Conservation (phyloP, 1,139 yeast genomes). For the Suhomyces bolitotheri region DNA sequence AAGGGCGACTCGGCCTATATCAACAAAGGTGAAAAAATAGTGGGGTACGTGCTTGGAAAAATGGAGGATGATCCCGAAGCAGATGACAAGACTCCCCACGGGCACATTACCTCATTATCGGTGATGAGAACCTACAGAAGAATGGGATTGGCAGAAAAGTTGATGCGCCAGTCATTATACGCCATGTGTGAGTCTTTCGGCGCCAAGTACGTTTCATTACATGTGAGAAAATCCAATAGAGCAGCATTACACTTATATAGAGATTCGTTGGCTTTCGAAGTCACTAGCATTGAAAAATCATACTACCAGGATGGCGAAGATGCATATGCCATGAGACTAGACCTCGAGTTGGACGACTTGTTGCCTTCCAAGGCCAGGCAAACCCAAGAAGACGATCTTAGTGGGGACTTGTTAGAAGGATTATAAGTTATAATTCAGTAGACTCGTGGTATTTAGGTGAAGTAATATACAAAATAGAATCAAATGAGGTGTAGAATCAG, state of each 20-base stretch:
- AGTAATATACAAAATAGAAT: conserved; percentile 9
- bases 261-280: conserved; percentile 82
- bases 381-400: conserved; percentile 52
- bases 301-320: conserved; percentile 98
- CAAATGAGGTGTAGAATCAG: conserved; percentile 2
- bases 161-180: conserved; percentile 82
- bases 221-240: conserved; percentile 88
- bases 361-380: conserved; percentile 57
- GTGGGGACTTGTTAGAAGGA: conserved; percentile 33
- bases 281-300: conserved; percentile 74
- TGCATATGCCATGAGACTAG: conserved; percentile 93
- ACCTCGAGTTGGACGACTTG: conserved; percentile 57
- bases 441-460: conserved; percentile 3
- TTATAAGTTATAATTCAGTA: conserved; percentile 6
- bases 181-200: conserved; percentile 81
- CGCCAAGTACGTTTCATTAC: conserved; percentile 84
- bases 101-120: conserved; percentile 90
- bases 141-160: conserved; percentile 90
- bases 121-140: conserved; percentile 95
- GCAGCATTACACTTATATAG: conserved; percentile 93
- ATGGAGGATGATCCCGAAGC: conserved; percentile 94
- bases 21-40: conserved; percentile 70
- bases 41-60: conserved; percentile 92
- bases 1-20: conserved; percentile 61
- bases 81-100: conserved; percentile 74